phyloP scores from a whole-genome alignment of 2,329 filamentous ascomycete genomes.

The Aspergillus spinulosporus region DNA sequence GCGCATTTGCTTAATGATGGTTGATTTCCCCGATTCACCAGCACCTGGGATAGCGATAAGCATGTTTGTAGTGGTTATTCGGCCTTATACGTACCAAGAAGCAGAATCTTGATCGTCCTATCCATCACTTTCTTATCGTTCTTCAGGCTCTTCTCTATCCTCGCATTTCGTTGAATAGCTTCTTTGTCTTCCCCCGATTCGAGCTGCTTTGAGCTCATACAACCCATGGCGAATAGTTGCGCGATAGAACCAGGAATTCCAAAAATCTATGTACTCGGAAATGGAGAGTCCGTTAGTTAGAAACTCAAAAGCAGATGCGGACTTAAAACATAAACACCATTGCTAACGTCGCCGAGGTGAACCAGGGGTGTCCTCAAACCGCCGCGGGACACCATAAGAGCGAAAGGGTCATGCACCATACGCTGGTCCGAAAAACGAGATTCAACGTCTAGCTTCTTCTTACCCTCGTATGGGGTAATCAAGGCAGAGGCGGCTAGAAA shows the following conservation, averaged over 20 bases:
- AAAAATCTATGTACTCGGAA: background rate
- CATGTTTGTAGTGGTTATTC: background rate
- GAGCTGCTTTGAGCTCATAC: conserved; percentile 44
- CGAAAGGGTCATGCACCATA: conserved; percentile 19
- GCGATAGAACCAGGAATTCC: background rate
- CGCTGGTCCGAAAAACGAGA: conserved; percentile 2
- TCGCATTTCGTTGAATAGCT: conserved; percentile 50
- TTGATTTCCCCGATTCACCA: conserved; percentile 94
- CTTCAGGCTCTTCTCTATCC: conserved; percentile 83
- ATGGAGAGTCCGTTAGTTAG: conserved; percentile 6
- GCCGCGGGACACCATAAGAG: conserved; percentile 2
- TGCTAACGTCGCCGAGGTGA: conserved; percentile 10
- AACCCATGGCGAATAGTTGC: conserved; percentile 42
- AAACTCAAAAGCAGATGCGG: background rate
- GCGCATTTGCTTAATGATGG: conserved; percentile 98
- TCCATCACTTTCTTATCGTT: conserved; percentile 83
- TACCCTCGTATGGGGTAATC: background rate
- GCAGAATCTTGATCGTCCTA: conserved; percentile 87
- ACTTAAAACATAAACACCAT: background rate
- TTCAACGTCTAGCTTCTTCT: background rate
- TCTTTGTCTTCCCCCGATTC: conserved; percentile 43
- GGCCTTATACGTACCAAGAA: conserved; percentile 69
- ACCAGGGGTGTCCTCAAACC: conserved; percentile 21
- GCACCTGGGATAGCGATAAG: conserved; percentile 61
- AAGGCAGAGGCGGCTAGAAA: background rate